Evolutionary conservation across 1,139 yeast genomes (phyloP).

Genomic region (Lodderomyces theae): DNA sequence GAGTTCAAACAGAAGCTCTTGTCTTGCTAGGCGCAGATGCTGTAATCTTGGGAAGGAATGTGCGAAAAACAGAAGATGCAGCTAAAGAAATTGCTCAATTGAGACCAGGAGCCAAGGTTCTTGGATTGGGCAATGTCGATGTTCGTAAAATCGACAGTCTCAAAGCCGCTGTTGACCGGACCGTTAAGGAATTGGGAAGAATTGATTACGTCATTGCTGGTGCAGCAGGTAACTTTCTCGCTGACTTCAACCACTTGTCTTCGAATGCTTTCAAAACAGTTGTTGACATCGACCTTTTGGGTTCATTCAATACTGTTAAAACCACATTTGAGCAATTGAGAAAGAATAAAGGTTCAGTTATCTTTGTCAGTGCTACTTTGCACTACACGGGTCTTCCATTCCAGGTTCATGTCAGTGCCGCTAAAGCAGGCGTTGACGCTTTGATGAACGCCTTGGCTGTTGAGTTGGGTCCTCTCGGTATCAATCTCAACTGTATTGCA

Average conservation of each 20-base stretch:
- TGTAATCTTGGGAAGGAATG: slow-evolving; percentile 78
- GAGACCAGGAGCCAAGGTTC: slow-evolving; percentile 63
- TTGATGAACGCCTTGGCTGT: slow-evolving; percentile 81
- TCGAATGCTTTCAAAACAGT: slow-evolving; percentile 89
- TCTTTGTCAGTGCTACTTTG: slow-evolving; percentile 90
- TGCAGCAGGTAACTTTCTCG: slow-evolving; percentile 92
- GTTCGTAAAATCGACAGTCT: slow-evolving; percentile 68
- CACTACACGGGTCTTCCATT: slow-evolving; percentile 91
- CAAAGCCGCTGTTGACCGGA: slow-evolving; percentile 57
- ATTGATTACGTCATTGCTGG: slow-evolving; percentile 91
- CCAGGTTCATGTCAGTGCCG: slow-evolving; percentile 90
- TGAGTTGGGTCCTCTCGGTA: slow-evolving; percentile 87
- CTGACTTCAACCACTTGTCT: slow-evolving; percentile 76
- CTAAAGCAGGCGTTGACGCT: slow-evolving; percentile 94
- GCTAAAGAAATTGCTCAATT: slow-evolving; percentile 63
- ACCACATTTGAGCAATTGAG: slow-evolving; percentile 70
- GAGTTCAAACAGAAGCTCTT: slow-evolving; percentile 86
- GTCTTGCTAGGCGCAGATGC: slow-evolving; percentile 85
- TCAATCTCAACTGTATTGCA: slow-evolving; percentile 80
- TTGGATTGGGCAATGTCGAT: slow-evolving; percentile 73
- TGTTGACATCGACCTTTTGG: slow-evolving; percentile 79
- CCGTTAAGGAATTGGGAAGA: slow-evolving; percentile 66
- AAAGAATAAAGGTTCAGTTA: slow-evolving; percentile 64
- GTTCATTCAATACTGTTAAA: slow-evolving; percentile 85
- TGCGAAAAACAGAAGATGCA: slow-evolving; percentile 60